A percentile compares a stretch with the other conserved stretches of the same genome.
Evolutionary conservation across 208 protist species (phyloP).

Genomic region (Leishmania amazonensis): DNA sequence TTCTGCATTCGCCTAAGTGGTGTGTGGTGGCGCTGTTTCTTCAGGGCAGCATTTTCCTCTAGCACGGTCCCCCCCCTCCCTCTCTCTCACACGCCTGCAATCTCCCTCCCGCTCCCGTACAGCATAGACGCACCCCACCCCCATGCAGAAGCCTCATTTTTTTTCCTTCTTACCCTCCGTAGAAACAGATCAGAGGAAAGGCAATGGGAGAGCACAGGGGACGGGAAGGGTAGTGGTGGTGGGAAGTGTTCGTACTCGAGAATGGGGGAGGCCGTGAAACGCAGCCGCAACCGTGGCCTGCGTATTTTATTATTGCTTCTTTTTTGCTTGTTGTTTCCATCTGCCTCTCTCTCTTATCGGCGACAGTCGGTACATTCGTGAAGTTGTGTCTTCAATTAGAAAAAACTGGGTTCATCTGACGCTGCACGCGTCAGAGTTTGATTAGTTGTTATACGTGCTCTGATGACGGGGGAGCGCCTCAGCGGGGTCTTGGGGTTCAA

Average conservation of each 20-base stretch:
- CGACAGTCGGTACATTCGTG: background rate
- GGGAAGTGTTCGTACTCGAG: background rate
- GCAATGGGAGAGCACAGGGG: background rate
- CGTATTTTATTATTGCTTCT: background rate
- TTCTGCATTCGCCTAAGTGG: background rate
- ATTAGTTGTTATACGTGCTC: background rate
- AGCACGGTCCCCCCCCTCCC: background rate
- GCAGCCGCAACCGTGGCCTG: background rate
- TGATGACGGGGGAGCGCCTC: background rate
- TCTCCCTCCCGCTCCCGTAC: background rate
- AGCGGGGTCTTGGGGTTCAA: background rate
- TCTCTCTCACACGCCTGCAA: background rate
- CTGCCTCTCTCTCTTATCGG: background rate
- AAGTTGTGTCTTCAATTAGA: background rate
- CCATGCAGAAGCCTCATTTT: background rate
- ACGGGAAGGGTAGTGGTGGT: background rate
- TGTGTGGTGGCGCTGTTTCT: background rate
- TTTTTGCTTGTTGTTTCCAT: slow-evolving; percentile 1
- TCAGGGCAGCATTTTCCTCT: background rate
- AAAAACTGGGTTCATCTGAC: background rate
- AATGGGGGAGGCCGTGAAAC: background rate
- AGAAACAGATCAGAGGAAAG: background rate
- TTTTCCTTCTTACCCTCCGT: background rate
- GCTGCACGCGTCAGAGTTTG: background rate
- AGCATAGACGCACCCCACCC: background rate